Percentiles rank a stretch among this genome's conserved stretches.
phyloP scores from a whole-genome alignment of 306 rosid genomes.

The Prinsepia uniflora region DNA sequence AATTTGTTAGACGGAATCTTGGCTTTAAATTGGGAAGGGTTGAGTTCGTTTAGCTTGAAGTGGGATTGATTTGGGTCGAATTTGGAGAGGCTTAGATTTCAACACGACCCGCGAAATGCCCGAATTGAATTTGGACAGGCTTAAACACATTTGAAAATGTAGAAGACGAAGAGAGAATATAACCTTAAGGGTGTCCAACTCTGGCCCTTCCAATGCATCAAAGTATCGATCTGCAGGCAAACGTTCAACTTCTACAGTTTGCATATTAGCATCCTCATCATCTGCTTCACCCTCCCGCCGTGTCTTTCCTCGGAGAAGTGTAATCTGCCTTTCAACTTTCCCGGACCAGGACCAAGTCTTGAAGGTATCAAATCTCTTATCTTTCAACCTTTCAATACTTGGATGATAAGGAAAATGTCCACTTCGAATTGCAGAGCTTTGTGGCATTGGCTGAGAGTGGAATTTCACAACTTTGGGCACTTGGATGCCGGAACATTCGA shows the following conservation, averaged over 20 bases:
- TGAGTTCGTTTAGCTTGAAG: too few relatives aligned
- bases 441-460: slow-evolving; percentile 74
- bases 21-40: too few relatives aligned
- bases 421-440: slow-evolving; percentile 4
- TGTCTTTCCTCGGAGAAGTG: slow-evolving; percentile 58
- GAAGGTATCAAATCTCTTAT: slow-evolving; percentile 67
- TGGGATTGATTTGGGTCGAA: too few relatives aligned
- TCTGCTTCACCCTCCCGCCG: slow-evolving; percentile 13
- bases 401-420: slow-evolving; percentile 27
- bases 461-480: slow-evolving; percentile 36
- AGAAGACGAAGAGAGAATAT: background rate
- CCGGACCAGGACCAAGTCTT: slow-evolving; percentile 85
- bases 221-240: slow-evolving; percentile 63
- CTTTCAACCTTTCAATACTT: slow-evolving; percentile 34
- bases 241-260: slow-evolving; percentile 30
- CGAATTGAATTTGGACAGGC: too few relatives aligned
- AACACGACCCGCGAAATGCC: too few relatives aligned
- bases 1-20: too few relatives aligned
- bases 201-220: slow-evolving; percentile 49
- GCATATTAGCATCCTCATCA: slow-evolving; percentile 23
- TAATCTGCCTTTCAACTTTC: slow-evolving; percentile 62
- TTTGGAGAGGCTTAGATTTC: too few relatives aligned
- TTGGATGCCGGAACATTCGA: slow-evolving; percentile 2
- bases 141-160: background rate
- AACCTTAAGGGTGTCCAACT: slow-evolving; percentile 77